Evolutionary conservation across 352 stramenopile species (phyloP).

Genomic region (Halophytophthora polymorphica): DNA sequence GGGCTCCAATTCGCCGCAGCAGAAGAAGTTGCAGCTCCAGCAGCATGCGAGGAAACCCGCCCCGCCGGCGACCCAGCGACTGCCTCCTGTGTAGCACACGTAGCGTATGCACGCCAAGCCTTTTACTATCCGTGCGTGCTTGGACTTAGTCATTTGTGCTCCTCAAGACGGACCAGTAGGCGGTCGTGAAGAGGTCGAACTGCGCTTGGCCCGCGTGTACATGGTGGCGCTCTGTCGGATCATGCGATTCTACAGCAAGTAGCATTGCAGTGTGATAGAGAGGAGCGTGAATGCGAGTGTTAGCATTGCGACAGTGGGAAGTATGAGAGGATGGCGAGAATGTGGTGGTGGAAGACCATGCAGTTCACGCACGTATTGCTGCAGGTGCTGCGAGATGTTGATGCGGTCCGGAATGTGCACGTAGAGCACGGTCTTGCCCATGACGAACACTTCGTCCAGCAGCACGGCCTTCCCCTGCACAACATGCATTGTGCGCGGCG

Average conservation of each 20-base stretch:
- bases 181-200: slow-evolving; percentile 11
- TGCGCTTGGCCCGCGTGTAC: slow-evolving; percentile 76
- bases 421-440: slow-evolving; percentile 83
- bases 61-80: slow-evolving; percentile 36
- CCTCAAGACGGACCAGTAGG: background rate
- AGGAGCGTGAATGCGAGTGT: slow-evolving; percentile 1
- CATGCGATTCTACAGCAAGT: slow-evolving; percentile 57
- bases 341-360: background rate
- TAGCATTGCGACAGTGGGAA: background rate
- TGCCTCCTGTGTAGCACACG: slow-evolving; percentile 70
- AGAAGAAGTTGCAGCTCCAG: slow-evolving; percentile 20
- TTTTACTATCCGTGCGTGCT: background rate
- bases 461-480: slow-evolving; percentile 45
- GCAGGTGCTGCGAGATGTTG: slow-evolving; percentile 75
- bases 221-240: slow-evolving; percentile 77
- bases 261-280: background rate
- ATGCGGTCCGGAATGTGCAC: slow-evolving; percentile 86
- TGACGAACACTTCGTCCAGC: slow-evolving; percentile 87
- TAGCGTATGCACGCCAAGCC: background rate
- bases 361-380: slow-evolving; percentile 66
- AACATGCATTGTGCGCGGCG: background rate
- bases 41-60: slow-evolving; percentile 28
- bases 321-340: background rate
- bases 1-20: slow-evolving; percentile 29
- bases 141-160: background rate